phyloP scores from a whole-genome alignment of 2,329 filamentous ascomycete species.

The Colletotrichum gigasporum region DNA sequence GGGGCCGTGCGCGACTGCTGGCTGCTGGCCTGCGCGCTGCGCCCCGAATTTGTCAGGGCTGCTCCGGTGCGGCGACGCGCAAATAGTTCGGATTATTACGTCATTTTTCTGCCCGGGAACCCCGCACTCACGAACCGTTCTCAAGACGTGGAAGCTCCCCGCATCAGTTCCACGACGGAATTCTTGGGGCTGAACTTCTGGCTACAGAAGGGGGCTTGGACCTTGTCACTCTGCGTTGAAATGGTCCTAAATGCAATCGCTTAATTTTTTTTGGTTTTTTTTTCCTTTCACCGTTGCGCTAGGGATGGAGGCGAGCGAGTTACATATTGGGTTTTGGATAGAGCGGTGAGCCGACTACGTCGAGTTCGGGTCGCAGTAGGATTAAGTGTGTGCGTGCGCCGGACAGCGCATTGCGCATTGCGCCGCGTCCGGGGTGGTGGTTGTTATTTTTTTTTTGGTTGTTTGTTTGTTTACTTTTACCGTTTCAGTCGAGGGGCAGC shows the following conservation, averaged over 20 bases:
- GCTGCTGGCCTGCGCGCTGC: background rate
- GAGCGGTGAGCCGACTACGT: constrained; percentile 16
- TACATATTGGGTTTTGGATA: constrained; percentile 17
- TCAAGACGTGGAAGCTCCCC: too few relatives aligned
- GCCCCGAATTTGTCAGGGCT: constrained; percentile 2
- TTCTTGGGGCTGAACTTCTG: background rate
- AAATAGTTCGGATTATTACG: constrained; percentile 13
- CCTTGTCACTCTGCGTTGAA: background rate
- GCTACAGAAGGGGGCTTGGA: too few relatives aligned
- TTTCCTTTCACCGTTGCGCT: background rate
- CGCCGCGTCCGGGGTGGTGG: background rate
- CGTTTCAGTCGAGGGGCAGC: background rate
- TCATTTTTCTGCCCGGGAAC: constrained; percentile 4
- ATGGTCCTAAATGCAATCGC: background rate
- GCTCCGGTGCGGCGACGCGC: background rate
- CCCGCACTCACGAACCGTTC: constrained; percentile 17
- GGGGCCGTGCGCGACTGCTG: background rate
- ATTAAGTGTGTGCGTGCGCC: background rate
- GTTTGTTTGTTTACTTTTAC: constrained; percentile 15
- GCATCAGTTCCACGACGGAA: background rate
- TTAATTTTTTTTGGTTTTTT: background rate
- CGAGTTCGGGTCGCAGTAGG: background rate
- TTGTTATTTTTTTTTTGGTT: constrained; percentile 6
- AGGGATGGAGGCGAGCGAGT: constrained; percentile 19
- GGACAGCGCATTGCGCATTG: background rate